Base-by-base conservation (phyloP, 768 basidiomycete genomes). In the Collybiopsis confluens region DNA sequence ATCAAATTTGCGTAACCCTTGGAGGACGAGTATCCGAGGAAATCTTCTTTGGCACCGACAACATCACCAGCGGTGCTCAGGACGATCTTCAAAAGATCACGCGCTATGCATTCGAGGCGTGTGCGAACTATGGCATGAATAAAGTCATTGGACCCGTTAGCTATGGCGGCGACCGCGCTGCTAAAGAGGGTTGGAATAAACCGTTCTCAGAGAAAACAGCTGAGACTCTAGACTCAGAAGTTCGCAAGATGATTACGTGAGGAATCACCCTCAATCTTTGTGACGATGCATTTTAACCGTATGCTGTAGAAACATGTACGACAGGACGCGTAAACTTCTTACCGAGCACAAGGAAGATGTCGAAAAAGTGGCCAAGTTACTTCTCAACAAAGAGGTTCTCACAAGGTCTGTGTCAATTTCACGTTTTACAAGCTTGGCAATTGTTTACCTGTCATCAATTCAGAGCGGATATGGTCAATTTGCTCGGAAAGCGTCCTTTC, bases 81-180 rank as follows among this genome's bases (percentile, higher is more conserved):
- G 97, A 99, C 63, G 97, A 99, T 66, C 75, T 99, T 40, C 92
- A 95, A 70, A 98, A 98, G 74, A 96, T 99, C 57, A 98, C 97
- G 3, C 83, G 88, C 56, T 95, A 98, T 89, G 97, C 97, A 15
- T 97, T 95, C 58, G 94, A 98, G 70, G 90, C 88, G 3, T 92
- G 90, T 58, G 90, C 91, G 7, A 93, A 93, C 69, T 97, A 97
- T 70, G 97, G 97, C 56, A 98, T 99, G 96, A 96, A 94, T 71
- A 77, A 83, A 46, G 81, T 84, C 50, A 92, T 99, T 58, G 97
- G 97, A 1, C 97, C 97, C 1, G 91, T 99, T 57, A 95, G 92
- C 62, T 99, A 98, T 64, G 93, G 94, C 47, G 90, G 90, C n/a
- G 79, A 85, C 44, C 82, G 91, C 59, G 88, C 85, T 24, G 79